Evolutionary conservation across 1,284 basidiomycete genomes (phyloP).

Genomic region (Pterulicium gracile): DNA sequence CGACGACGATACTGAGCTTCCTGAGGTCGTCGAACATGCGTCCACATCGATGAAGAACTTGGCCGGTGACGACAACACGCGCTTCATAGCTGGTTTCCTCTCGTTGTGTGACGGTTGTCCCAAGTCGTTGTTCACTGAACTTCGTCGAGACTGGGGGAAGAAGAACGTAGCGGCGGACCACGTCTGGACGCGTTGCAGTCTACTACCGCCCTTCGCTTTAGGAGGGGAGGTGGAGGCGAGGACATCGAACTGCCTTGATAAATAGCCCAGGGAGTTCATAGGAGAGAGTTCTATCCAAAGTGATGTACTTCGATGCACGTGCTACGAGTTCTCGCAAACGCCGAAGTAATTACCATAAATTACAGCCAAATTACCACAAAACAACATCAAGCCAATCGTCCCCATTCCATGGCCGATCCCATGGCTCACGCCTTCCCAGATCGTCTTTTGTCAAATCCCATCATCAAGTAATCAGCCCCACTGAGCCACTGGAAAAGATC

Average conservation of each 20-base stretch:
- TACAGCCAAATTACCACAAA: no score
- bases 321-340: no score
- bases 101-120: background rate
- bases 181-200: slow-evolving; percentile 37
- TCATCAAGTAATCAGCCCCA: slow-evolving; percentile 5
- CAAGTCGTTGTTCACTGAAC: slow-evolving; percentile 20
- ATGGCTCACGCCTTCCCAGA: background rate
- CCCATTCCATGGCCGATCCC: no score
- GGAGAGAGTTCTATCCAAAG: no score
- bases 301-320: no score
- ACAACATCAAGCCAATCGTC: background rate
- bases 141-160: slow-evolving; percentile 22
- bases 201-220: slow-evolving; percentile 29
- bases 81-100: slow-evolving; percentile 16
- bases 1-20: background rate
- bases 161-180: slow-evolving; percentile 49
- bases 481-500: slow-evolving; percentile 67
- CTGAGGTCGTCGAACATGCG: background rate
- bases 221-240: slow-evolving; percentile 44
- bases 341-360: no score
- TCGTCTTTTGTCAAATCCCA: background rate
- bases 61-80: slow-evolving; percentile 41
- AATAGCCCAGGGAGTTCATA: slow-evolving; percentile 64
- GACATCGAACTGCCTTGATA: slow-evolving; percentile 61
- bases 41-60: slow-evolving; percentile 19